phyloP scores from a whole-genome alignment of 1,139 yeast species.

The Candida smagusa region DNA sequence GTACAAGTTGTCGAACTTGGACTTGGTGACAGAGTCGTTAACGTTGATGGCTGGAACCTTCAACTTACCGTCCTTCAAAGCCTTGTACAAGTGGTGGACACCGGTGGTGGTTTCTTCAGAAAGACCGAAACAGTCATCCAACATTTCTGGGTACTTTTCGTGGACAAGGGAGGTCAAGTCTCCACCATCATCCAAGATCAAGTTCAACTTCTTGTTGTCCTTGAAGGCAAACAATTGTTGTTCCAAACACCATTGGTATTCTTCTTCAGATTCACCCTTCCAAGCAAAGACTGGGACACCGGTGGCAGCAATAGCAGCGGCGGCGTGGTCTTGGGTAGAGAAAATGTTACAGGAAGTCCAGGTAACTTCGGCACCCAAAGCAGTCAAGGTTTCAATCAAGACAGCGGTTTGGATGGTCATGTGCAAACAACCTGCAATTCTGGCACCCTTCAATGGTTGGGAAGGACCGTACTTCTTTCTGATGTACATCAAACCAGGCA shows the following conservation, averaged over 20 bases:
- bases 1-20: conserved; percentile 98
- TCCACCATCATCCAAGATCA: conserved; percentile 99
- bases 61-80: conserved; percentile 84
- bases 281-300: conserved; percentile 99
- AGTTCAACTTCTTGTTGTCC: conserved; percentile 92
- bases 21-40: conserved; percentile 98
- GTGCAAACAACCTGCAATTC: conserved; percentile 99
- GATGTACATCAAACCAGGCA: conserved; percentile 99
- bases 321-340: conserved; percentile 99
- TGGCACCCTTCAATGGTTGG: conserved; percentile 97
- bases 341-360: conserved; percentile 99
- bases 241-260: conserved; percentile 99
- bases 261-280: conserved; percentile 99
- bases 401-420: conserved; percentile 99
- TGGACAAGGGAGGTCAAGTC: conserved; percentile 97
- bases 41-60: conserved; percentile 99
- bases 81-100: conserved; percentile 98
- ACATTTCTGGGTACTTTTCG: conserved; percentile 97
- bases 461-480: conserved; percentile 87
- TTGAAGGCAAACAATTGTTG: conserved; percentile 99
- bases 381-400: conserved; percentile 93
- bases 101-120: conserved; percentile 99
- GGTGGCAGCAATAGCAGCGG: conserved; percentile 99
- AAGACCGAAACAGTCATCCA: conserved; percentile 91
- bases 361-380: conserved; percentile 99